A percentile compares a stretch with the other conserved stretches of the same genome.
Conservation (phyloP, 495 filamentous ascomycete species). For the Oidiodendron maius region DNA sequence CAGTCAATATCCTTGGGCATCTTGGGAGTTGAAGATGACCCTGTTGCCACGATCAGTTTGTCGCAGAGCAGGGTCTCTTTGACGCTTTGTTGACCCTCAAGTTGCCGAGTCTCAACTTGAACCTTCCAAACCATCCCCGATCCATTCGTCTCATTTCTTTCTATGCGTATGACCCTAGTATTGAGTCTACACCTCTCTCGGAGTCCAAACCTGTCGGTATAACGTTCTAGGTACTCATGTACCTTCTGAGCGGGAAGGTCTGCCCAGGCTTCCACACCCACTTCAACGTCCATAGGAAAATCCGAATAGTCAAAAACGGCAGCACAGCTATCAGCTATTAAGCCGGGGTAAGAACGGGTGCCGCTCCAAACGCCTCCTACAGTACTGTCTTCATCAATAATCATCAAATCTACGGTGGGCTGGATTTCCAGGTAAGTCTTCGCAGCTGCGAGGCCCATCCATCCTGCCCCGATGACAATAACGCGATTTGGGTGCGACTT, state of each 20-base stretch:
- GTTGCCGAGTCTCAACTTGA: background rate
- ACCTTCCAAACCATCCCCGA: conserved; percentile 24
- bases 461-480: conserved; percentile 29
- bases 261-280: conserved; percentile 18
- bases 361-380: conserved; percentile 48
- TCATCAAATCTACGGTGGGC: conserved; percentile 31
- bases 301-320: conserved; percentile 35
- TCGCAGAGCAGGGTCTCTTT: conserved; percentile 15
- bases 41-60: conserved; percentile 34
- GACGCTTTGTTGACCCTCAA: conserved; percentile 1
- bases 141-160: conserved; percentile 8
- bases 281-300: conserved; percentile 26
- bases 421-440: conserved; percentile 36
- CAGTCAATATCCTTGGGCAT: conserved; percentile 26
- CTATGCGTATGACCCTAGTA: conserved; percentile 23
- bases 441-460: conserved; percentile 35
- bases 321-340: conserved; percentile 33
- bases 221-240: conserved; percentile 24
- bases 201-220: conserved; percentile 30
- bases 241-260: conserved; percentile 32
- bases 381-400: conserved; percentile 38
- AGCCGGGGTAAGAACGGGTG: conserved; percentile 40
- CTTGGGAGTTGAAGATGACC: conserved; percentile 26
- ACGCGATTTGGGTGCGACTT: conserved; percentile 1
- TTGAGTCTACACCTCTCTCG: conserved; percentile 26